Base-by-base conservation (phyloP, 2,329 filamentous ascomycete species). In the Gaeumannomyces sp. region DNA sequence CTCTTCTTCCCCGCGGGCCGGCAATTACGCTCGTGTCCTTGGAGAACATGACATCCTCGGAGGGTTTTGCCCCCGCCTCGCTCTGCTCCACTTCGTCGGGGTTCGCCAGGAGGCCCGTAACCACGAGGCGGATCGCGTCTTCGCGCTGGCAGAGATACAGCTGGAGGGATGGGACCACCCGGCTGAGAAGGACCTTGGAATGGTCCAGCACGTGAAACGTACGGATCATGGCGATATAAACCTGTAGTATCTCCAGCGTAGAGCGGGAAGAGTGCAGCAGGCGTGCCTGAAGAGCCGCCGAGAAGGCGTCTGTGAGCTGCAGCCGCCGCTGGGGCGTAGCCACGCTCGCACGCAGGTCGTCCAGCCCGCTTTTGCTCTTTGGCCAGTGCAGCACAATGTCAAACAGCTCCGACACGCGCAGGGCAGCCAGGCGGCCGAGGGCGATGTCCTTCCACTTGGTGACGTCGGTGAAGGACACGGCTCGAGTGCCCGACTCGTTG, bases 301-400 rank as follows among this genome's bases (percentile, higher is more conserved):
- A 85, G 73, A 94, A 94, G 53, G 81, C 83, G 58, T 86, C 83
- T 1, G 89, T 92, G 13, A 95, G 80, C 68, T 90, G 83, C 27
- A 89, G 79, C 63, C 92, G 88, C 45, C 87, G 84, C 65, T 87
- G 84, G 3, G 89, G 83, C 1, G 88, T 88, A 14, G 86, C 89
- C 35, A 92, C 84, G 60, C 89, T 87, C 64, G 88, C 84, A 67
- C 89, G 83, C 67, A 94, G 83, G 72, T 95, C 92, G 35, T 91
- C 84, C 3, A 95, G 81, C 1, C 89, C 92, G 2, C 88, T 88
- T 64, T 83, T 81, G 69, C 89, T 92, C 50, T 82, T 76, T 4
- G 91, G 89, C 91, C 91, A 95, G 65, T 84, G 81, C 65, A 90
- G 82, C 60, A 93, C 87, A 71, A 94, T 93, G 71, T 93, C 89